Base-by-base conservation (phyloP, 768 basidiomycete species). In the Pleurotus ostreatus region DNA sequence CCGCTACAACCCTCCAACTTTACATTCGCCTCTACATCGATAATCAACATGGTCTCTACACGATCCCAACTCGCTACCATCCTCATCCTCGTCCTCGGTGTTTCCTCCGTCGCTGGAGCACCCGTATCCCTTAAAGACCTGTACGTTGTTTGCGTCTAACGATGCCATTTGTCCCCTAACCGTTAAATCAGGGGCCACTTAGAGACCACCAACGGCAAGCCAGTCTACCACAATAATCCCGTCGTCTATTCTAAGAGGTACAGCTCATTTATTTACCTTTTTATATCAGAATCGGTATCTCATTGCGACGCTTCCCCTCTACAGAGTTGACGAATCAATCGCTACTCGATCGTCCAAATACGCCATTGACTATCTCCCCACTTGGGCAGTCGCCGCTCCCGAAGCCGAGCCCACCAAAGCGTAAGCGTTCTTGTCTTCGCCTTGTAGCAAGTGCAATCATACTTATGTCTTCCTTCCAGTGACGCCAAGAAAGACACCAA, bases 311-410 rank as follows among this genome's bases (percentile, higher is more conserved):
- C 18, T 6, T n/a, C 41, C 18, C 13, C 41, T 7, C 6, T 41
- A 25, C 22, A 53, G 51, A 53, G 39, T 22, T 15, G 51, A 53
- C 4, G 51, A 11, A 7, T 7, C 8, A 39, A 13, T 53, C 16
- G 25, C 30, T 39, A 53, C 51, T 41, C 34, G 38, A 4, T 53
- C 51, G 13, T 53, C 51, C 20, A 53, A 53, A 40, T 53, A 53
- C 51, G 51, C 51, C 9, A 53, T 53, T 40, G 51, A 53, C 38
- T 53, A 53, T 39, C 51, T 40, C 16, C 51, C 51, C 5, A 53
- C 51, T 22, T 53, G 51, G 51, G 51, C 51, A 37, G 23, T 53
- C 38, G n/a, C 38, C 41, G 51, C 37, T 53, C 37, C 51, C 51
- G 18, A 20, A n/a, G 37, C 37, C 37, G 51, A 12, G 15, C 15